These are phyloP conservation scores for Trifolium dubium DNA, from an alignment of 306 rosid species.

Conservation along the genomic window DNA sequence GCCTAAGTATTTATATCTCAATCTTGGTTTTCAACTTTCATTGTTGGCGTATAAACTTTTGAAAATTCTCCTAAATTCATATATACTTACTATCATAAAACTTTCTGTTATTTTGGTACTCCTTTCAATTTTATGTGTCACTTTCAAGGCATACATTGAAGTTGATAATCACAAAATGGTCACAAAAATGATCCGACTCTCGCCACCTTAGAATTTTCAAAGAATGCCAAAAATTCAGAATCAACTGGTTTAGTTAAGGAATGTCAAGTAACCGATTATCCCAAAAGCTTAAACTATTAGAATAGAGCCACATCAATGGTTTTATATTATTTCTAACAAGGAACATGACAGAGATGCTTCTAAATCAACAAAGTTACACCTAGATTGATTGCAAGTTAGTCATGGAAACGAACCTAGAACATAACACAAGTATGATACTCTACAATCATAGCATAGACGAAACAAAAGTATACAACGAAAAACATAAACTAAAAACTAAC, in stretches of 20 bases:
- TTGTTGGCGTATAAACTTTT: background rate
- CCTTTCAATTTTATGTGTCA: slow-evolving; percentile 23
- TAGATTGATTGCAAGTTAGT: slow-evolving; percentile 46
- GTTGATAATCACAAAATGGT: slow-evolving; percentile 33
- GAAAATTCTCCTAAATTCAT: slow-evolving; percentile 1
- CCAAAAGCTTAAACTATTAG: too few relatives aligned
- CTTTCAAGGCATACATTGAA: slow-evolving; percentile 32
- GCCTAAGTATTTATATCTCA: background rate
- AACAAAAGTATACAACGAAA: slow-evolving; percentile 6
- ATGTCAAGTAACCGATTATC: too few relatives aligned
- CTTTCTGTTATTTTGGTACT: slow-evolving; percentile 30
- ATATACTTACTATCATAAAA: slow-evolving; percentile 16
- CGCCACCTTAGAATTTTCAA: slow-evolving; percentile 3
- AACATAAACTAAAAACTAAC: slow-evolving; percentile 48
- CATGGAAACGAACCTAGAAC: slow-evolving; percentile 45
- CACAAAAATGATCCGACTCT: slow-evolving; percentile 27
- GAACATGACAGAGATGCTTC: slow-evolving; percentile 25
- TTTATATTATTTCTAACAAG: background rate
- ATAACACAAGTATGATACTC: slow-evolving; percentile 54
- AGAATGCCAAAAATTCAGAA: background rate
- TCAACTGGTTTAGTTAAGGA: background rate
- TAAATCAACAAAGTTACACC: slow-evolving; percentile 50
- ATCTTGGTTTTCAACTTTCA: slow-evolving; percentile 17
- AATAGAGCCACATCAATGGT: too few relatives aligned
- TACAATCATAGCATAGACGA: background rate